Evolutionary conservation across 148 eudicot species (phyloP).

Genomic region (Fagopyrum tataricum): DNA sequence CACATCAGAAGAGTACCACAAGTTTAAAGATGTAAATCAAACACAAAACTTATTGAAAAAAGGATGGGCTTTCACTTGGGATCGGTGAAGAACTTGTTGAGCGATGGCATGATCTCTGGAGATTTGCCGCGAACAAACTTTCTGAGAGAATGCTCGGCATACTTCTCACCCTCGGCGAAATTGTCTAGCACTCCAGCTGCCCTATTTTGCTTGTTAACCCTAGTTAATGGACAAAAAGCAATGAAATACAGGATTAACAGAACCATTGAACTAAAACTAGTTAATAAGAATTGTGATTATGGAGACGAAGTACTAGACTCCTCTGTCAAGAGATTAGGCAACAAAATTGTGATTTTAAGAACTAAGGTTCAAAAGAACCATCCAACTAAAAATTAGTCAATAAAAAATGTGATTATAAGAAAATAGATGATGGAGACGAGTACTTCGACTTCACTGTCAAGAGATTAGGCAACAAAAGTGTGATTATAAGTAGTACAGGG

Average conservation of each 20-base stretch:
- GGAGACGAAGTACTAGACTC: too few relatives aligned
- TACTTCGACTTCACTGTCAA: too few relatives aligned
- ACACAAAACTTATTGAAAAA: not conserved
- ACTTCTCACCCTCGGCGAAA: conserved; percentile 62
- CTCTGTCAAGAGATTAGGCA: too few relatives aligned
- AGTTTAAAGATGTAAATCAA: not conserved
- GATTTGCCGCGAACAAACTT: conserved; percentile 63
- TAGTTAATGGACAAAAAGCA: conserved; percentile 11
- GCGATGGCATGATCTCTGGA: conserved; percentile 73
- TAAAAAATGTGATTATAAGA: too few relatives aligned
- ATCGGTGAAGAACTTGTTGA: conserved; percentile 62
- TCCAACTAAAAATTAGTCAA: too few relatives aligned
- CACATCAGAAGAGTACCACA: not conserved
- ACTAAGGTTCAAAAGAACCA: too few relatives aligned
- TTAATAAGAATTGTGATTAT: too few relatives aligned
- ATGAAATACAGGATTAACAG: not conserved
- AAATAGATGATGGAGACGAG: too few relatives aligned
- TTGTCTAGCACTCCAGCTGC: conserved; percentile 79
- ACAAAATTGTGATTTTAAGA: too few relatives aligned
- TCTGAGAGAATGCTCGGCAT: conserved; percentile 50
- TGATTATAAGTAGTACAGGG: too few relatives aligned
- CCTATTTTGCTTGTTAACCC: conserved; percentile 81
- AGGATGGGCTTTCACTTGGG: conserved; percentile 18
- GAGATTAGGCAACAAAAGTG: too few relatives aligned
- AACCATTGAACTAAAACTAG: not conserved